These are phyloP conservation scores for Trichoderma orchidacearum DNA, from an alignment of 495 filamentous ascomycete species.

Conservation along the genomic window DNA sequence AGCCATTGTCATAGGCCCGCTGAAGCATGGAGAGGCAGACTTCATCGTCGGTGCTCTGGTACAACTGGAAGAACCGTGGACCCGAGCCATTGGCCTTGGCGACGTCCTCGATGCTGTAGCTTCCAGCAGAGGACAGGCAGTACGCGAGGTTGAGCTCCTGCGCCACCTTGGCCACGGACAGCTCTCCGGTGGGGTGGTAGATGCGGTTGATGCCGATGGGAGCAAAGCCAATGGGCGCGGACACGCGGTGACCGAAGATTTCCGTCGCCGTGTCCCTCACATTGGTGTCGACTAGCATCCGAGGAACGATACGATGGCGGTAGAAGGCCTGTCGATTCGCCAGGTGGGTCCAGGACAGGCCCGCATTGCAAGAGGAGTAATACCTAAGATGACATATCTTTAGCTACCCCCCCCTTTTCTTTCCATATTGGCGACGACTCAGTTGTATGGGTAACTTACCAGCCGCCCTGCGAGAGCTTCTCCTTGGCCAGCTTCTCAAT, in stretches of 20 bases:
- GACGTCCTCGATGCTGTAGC: constrained; percentile 38
- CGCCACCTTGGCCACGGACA: constrained; percentile 32
- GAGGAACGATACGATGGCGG: constrained; percentile 51
- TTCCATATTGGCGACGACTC: background rate
- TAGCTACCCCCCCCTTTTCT: background rate
- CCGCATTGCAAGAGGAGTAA: constrained; percentile 55
- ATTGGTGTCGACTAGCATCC: constrained; percentile 48
- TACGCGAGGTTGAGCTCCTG: constrained; percentile 14
- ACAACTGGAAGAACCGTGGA: constrained; percentile 51
- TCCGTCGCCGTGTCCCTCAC: constrained; percentile 39
- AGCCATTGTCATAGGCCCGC: constrained; percentile 41
- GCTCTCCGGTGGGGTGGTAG: constrained; percentile 39
- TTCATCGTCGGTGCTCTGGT: constrained; percentile 51
- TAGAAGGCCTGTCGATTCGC: constrained; percentile 58
- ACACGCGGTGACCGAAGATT: constrained; percentile 49
- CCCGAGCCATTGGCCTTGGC: constrained; percentile 35
- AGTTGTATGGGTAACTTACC: constrained; percentile 4
- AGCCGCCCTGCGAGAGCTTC: constrained; percentile 37
- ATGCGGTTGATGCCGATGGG: constrained; percentile 51
- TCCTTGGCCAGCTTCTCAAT: constrained; percentile 44
- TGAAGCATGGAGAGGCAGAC: constrained; percentile 39
- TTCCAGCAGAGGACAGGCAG: constrained; percentile 46
- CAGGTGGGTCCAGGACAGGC: constrained; percentile 49
- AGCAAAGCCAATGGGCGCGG: constrained; percentile 48
- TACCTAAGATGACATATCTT: too few species aligned